Percentiles rank a stretch among this genome's conserved stretches.
Conservation (phyloP, 805 yeast species). For the Blastobotrys peoriensis region DNA sequence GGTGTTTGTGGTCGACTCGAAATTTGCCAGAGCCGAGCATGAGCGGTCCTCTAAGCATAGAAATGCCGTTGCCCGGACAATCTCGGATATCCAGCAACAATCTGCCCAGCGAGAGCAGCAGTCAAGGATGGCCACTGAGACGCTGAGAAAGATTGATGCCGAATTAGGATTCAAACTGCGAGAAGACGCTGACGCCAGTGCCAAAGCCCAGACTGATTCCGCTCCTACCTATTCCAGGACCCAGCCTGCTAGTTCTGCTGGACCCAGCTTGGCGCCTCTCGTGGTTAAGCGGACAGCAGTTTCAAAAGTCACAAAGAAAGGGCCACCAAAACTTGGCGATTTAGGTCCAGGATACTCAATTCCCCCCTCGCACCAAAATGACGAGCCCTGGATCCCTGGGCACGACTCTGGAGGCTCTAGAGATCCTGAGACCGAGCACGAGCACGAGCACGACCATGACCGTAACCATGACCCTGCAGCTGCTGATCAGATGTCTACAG, state of each 20-base stretch:
- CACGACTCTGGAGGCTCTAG: too few relatives aligned
- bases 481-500: neutral
- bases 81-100: slow-evolving; percentile 26
- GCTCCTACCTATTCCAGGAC: neutral
- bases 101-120: slow-evolving; percentile 20
- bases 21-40: slow-evolving; percentile 30
- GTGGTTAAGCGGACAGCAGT: neutral
- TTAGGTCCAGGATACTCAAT: neutral
- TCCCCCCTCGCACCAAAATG: neutral
- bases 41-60: slow-evolving; percentile 33
- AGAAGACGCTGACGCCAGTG: neutral
- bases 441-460: neutral
- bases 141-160: slow-evolving; percentile 14
- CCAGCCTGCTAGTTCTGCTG: neutral
- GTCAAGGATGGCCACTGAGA: slow-evolving; percentile 18
- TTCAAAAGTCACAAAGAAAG: neutral
- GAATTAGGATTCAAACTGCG: slow-evolving; percentile 3
- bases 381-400: neutral
- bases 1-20: slow-evolving; percentile 35
- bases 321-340: neutral
- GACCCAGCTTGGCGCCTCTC: too few relatives aligned
- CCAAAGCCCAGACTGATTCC: neutral
- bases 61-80: slow-evolving; percentile 17
- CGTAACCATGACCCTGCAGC: neutral
- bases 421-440: too few relatives aligned